Evolutionary conservation across 2,329 filamentous ascomycete species (phyloP), one percentile per base, ranked within the genome.

Genomic region (Thielaviopsis punctulata): DNA sequence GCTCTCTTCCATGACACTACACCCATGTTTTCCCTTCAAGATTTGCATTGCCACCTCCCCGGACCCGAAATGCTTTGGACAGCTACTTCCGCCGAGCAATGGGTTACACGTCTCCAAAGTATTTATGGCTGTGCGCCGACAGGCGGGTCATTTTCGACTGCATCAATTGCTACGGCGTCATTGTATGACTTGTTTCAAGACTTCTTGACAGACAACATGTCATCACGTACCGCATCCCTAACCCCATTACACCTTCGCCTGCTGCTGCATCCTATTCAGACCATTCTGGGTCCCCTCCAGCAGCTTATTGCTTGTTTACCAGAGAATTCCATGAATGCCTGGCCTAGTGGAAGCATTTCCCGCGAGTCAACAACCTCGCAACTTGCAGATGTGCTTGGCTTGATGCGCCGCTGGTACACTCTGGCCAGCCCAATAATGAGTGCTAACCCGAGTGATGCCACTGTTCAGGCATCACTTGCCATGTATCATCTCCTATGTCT

Each of bases 401-500:
- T 84, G 23, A 66, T 86, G 6, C 73, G 77, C 56, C 75, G 75
- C 53, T 86, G 82, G 82, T 81, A 81, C 62, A 72, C 78, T 55
- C 66, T 85, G n/a, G 76, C 76, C 36, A 71, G 76, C 55, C 64
- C 68, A 10, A 73, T 77, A 60, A 65, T 69, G 59, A 75, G 76
- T 60, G 64, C 67, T n/a, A 72, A 79, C 59, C 71, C 74, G 1
- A 64, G 66, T 47, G 83, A 80, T 57, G 65, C 73, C 15, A 69
- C 79, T 57, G 82, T 77, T 60, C 74, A 75, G 59, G 79, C 77
- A 57, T 84, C 80, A 60, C 64, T 86, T 43, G 73, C 82, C 44
- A 72, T 86, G 55, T 85, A 82, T 62, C 82, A 86, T 59, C 70
- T 86, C 43, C 79, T 86, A 60, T 80, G 75, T 48, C 70, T 86